Conservation (phyloP, 495 filamentous ascomycete species). For the Extremus antarcticus region DNA sequence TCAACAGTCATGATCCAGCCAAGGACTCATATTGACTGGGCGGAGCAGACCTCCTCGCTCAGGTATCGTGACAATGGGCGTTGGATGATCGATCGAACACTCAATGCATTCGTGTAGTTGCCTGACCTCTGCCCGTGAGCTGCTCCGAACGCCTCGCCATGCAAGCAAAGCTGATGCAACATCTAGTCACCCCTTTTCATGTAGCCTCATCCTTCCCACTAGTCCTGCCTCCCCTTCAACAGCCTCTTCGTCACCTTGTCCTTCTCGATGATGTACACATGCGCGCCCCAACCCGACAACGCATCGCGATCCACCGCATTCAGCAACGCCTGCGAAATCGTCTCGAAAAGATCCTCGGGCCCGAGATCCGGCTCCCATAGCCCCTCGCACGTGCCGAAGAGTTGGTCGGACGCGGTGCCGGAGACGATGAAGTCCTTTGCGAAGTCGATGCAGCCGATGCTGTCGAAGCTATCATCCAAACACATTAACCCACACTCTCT, state of each 20-base stretch:
- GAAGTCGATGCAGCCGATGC: slow-evolving; percentile 98
- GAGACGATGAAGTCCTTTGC: slow-evolving; percentile 98
- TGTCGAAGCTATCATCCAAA: slow-evolving; percentile 57
- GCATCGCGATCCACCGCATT: slow-evolving; percentile 95
- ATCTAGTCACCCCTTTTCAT: not conserved
- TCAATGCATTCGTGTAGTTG: not conserved
- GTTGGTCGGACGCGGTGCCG: slow-evolving; percentile 89
- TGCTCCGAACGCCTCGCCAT: slow-evolving; percentile 4
- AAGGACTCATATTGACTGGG: too few species aligned
- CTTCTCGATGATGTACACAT: slow-evolving; percentile 99
- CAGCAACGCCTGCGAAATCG: slow-evolving; percentile 90
- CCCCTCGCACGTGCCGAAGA: slow-evolving; percentile 97
- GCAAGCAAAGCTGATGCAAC: not conserved
- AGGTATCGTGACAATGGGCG: too few species aligned
- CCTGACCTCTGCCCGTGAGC: not conserved
- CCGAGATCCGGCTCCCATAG: slow-evolving; percentile 93
- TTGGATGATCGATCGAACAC: not conserved
- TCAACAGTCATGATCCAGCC: too few species aligned
- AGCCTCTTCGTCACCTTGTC: slow-evolving; percentile 98
- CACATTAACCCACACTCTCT: not conserved
- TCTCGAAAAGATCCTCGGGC: slow-evolving; percentile 94
- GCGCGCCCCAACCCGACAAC: slow-evolving; percentile 92
- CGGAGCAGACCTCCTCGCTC: too few species aligned
- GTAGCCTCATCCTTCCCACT: not conserved
- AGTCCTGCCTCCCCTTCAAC: slow-evolving; percentile 80